Evolutionary conservation across 306 rosid genomes (phyloP), one percentile per base, ranked within the genome.

Genomic region (Medicago arabica): DNA sequence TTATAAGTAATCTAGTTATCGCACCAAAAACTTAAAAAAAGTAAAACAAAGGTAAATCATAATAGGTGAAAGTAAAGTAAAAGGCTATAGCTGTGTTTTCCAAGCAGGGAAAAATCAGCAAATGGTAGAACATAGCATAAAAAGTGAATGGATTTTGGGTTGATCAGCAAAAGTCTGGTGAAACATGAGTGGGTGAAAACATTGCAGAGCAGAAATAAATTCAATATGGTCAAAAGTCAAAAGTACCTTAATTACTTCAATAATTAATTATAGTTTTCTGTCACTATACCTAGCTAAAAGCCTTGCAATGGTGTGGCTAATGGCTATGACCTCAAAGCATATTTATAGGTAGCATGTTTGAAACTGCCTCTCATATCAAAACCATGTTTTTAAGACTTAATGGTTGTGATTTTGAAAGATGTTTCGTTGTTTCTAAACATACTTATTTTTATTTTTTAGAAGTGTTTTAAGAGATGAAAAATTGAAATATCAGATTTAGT

Each of bases 171-270:
- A 50, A 49, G 47, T 25, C 54, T 61, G 72, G 62, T 23, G 58
- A 21, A 65, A 69, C 25, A 61, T 58, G 82, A 73, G 68, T 76
- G 71, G 75, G 62, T 77, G 65, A 73, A 71, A 72, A 40, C 31
- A 49, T 60, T 47, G 69, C 59, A 78, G 78, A 68, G 71, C 14
- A 74, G 75, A 74, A 38, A 66, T 78, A 43, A 66, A 72, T 73
- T 86, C 79, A 67, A 64, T 14, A 15, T 40, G 87, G 88, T 83
- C 82, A 85, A 71, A 82, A 77, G 89, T 85, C 91, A 87, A 67
- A 71, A 67, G 68, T 39, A 44, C 8, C 59, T 80, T 8, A 68
- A 75, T 75, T 60, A 28, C 80, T 74, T 75, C 3, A 34, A 34
- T 34, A 34, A 62, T 51, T 54, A 81, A 44, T 69, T 53, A 65